Percentiles rank a stretch among this genome's conserved stretches.
phyloP scores from a whole-genome alignment of 768 basidiomycete species.

The Cyathus striatus region DNA sequence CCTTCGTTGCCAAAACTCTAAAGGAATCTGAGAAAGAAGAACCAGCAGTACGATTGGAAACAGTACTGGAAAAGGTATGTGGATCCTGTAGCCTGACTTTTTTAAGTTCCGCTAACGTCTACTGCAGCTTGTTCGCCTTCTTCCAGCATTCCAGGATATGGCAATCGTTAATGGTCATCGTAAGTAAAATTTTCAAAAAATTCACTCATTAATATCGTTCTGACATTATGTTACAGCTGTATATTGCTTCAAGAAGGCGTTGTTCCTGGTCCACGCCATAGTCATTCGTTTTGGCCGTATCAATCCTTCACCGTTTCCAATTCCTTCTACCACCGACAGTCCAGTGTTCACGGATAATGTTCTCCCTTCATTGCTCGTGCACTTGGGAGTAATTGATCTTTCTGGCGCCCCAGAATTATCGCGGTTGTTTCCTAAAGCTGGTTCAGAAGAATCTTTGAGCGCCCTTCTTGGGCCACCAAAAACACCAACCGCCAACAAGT shows the following conservation, averaged over 20 bases:
- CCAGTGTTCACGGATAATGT: conserved; percentile 82
- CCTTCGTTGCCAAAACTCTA: conserved; percentile 68
- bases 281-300: conserved; percentile 58
- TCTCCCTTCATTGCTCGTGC: conserved; percentile 74
- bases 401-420: conserved; percentile 41
- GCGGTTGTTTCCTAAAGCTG: conserved; percentile 43
- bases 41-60: too few species aligned
- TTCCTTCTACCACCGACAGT: conserved; percentile 52
- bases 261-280: conserved; percentile 75
- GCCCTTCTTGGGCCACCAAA: conserved; percentile 37
- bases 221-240: conserved; percentile 44
- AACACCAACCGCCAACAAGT: conserved; percentile 6
- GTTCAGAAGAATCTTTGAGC: conserved; percentile 29
- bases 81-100: too few species aligned
- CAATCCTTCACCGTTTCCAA: conserved; percentile 49
- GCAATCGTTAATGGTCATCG: conserved; percentile 57
- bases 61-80: conserved; percentile 15
- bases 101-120: too few species aligned
- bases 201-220: background rate
- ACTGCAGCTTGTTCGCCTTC: conserved; percentile 63
- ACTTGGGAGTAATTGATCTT: conserved; percentile 71
- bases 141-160: conserved; percentile 85
- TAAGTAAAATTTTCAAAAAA: conserved; percentile 23
- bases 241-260: conserved; percentile 87
- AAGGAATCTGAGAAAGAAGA: conserved; percentile 41